Conservation (phyloP, 2,329 filamentous ascomycete genomes). For the Metarhizium anisopliae region DNA sequence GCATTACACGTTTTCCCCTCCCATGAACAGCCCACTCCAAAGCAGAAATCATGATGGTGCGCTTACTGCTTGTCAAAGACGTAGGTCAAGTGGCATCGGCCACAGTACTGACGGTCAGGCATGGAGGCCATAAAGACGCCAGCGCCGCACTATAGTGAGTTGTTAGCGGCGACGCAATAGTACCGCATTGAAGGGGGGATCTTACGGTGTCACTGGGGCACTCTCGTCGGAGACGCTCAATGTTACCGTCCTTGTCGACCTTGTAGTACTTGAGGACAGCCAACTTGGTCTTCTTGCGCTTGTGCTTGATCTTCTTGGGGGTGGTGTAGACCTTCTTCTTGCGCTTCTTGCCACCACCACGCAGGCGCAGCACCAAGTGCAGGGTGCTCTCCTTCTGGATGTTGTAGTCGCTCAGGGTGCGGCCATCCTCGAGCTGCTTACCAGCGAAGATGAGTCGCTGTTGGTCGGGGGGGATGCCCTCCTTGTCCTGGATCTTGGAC, state of each 20-base stretch:
- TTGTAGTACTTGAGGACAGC: constrained; percentile 99
- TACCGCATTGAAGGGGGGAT: constrained; percentile 10
- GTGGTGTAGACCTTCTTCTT: constrained; percentile 99
- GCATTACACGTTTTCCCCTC: constrained; percentile 21
- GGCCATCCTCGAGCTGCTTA: constrained; percentile 99
- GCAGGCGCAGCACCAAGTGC: constrained; percentile 93
- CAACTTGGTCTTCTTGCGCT: constrained; percentile 99
- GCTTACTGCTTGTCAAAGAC: constrained; percentile 60
- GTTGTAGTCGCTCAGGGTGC: constrained; percentile 99
- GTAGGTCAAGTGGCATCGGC: constrained; percentile 64
- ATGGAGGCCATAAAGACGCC: constrained; percentile 99
- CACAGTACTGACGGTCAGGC: constrained; percentile 98
- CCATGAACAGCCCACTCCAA: constrained; percentile 22
- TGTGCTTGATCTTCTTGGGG: constrained; percentile 99
- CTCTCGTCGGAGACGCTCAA: constrained; percentile 97
- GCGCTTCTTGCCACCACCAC: constrained; percentile 99
- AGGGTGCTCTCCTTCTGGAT: constrained; percentile 99
- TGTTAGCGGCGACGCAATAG: background rate
- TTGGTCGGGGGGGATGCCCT: constrained; percentile 98
- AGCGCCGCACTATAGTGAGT: constrained; percentile 69
- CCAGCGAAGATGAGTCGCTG: constrained; percentile 99
- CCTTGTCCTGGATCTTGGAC: constrained; percentile 98
- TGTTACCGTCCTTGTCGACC: constrained; percentile 99
- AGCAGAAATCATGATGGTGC: constrained; percentile 18
- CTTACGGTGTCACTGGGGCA: constrained; percentile 85